Evolutionary conservation across 2,329 filamentous ascomycete genomes (phyloP), one percentile per base, ranked within the genome.

Genomic region (Dactylellina drechsleri): DNA sequence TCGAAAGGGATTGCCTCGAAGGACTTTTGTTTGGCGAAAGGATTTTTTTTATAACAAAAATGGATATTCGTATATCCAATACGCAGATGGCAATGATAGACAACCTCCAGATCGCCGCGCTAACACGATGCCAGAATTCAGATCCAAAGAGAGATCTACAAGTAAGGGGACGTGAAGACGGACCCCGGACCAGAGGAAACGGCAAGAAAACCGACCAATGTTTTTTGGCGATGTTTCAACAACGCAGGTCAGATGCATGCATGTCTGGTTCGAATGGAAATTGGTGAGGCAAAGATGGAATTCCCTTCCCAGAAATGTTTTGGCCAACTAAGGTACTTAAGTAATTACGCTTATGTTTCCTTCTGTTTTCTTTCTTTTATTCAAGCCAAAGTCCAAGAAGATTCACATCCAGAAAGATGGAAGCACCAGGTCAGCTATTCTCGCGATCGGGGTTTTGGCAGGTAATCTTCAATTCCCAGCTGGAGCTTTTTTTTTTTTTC

Each of bases 161-260:
- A 43, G 40, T 66, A 16, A 54, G 62, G 36, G 61, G 53, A 66
- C 23, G 23, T 23, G 23, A 23, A 2, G 23, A 23, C 23, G 23
- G 23, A 23, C 23, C 23, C 23, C 23, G 28, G 49, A 54, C 13
- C n/a, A 58, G n/a, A 36, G 49, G 52, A 50, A 40, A 49, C 12
- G 31, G 50, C 57, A 73, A 65, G 54, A 52, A 26, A 50, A 12
- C 45, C 58, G 64, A 61, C 56, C 45, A 60, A 47, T 64, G 60
- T 16, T 66, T 66, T 73, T 74, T 43, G 41, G 62, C 43, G 62
- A 67, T 67, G 67, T 62, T 67, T 74, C 57, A 64, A 74, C 62
- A 74, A 74, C 62, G 57, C 70, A 73, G 62, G 41, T 54, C 61
- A 61, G 41, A 67, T 28, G 28, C 54, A 61, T n/a, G 15, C 47